A percentile compares a stretch with the other conserved stretches of the same genome.
Conservation (phyloP, 192 early-diverging fungal species). For the Dissophora ornata region DNA sequence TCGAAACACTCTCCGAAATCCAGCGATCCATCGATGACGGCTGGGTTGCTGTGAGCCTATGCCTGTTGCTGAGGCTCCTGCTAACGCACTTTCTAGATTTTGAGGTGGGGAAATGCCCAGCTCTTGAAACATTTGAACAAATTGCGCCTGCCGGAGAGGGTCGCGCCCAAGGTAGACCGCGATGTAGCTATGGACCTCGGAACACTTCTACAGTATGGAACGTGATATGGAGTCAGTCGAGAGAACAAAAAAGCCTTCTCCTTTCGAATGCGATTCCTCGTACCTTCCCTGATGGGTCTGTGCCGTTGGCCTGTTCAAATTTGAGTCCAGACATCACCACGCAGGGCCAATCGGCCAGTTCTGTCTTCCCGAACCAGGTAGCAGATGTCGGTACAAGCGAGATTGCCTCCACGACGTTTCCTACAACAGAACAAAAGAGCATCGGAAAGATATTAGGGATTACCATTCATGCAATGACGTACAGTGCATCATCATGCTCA, state of each 20-base stretch:
- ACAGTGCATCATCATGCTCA: no score
- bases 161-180: constrained; percentile 50
- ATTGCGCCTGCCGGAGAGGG: constrained; percentile 35
- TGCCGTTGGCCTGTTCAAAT: constrained; percentile 38
- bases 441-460: neutral
- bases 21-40: constrained; percentile 43
- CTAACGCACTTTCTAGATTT: neutral
- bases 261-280: neutral
- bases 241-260: neutral
- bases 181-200: constrained; percentile 43
- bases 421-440: neutral
- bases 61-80: neutral
- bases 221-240: no score
- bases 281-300: constrained; percentile 37
- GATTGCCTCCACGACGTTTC: constrained; percentile 41
- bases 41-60: neutral
- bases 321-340: constrained; percentile 53
- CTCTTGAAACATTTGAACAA: constrained; percentile 41
- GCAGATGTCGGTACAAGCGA: constrained; percentile 45
- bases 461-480: no score
- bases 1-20: constrained; percentile 39
- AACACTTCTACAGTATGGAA: constrained; percentile 42
- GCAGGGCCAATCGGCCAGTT: constrained; percentile 51
- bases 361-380: constrained; percentile 39
- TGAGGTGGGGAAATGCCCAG: constrained; percentile 32